Evolutionary conservation across 192 early-diverging fungal species (phyloP).

Genomic region (Dissophora ornata): DNA sequence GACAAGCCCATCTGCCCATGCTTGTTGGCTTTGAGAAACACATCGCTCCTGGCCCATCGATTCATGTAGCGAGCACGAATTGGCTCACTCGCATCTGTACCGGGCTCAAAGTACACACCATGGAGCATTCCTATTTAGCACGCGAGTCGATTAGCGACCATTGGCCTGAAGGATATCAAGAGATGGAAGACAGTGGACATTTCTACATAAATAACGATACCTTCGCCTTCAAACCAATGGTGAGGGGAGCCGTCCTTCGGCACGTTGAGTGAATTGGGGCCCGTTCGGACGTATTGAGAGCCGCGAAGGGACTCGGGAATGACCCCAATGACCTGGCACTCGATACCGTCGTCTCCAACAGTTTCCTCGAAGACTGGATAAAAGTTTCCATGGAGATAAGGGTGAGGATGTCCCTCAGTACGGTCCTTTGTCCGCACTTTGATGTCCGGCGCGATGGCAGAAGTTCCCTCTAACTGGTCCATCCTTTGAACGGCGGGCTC

Average conservation of each 20-base stretch:
- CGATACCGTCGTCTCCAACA: constrained; percentile 41
- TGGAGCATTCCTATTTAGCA: constrained; percentile 35
- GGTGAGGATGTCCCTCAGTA: constrained; percentile 27
- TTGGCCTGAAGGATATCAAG: too few relatives aligned
- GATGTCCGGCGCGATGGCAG: constrained; percentile 23
- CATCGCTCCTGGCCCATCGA: constrained; percentile 32
- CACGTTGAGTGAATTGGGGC: constrained; percentile 32
- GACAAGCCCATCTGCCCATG: constrained; percentile 9
- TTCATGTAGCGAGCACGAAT: constrained; percentile 48
- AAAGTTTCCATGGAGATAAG: constrained; percentile 45
- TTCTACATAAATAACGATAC: constrained; percentile 18
- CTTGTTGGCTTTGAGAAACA: constrained; percentile 23
- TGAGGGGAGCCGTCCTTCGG: constrained; percentile 18
- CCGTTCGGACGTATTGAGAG: constrained; percentile 43
- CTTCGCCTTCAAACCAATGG: constrained; percentile 37
- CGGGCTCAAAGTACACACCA: constrained; percentile 37
- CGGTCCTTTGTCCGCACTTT: constrained; percentile 9
- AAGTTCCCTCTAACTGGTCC: not conserved
- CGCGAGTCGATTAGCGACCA: not conserved
- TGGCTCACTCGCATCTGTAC: not conserved
- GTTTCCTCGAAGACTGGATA: constrained; percentile 51
- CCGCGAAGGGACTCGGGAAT: constrained; percentile 31
- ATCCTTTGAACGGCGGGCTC: not conserved
- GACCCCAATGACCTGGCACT: constrained; percentile 35
- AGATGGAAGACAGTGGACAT: too few relatives aligned